A percentile compares a stretch with the other conserved stretches of the same genome.
phyloP scores from a whole-genome alignment of 129 eudicot species.

The Helianthus tuberosus region DNA sequence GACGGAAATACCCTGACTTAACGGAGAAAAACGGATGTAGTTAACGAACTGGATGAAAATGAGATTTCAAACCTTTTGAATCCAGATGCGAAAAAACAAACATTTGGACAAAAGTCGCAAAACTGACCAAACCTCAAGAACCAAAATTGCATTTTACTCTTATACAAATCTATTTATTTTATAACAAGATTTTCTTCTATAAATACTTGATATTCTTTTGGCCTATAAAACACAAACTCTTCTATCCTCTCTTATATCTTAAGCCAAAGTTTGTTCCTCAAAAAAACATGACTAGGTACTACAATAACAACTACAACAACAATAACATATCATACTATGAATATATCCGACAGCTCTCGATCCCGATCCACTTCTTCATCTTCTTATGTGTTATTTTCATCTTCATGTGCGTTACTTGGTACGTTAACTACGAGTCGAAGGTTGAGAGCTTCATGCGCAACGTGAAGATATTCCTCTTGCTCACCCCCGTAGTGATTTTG shows the following conservation, averaged over 20 bases:
- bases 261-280: background rate
- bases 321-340: slow-evolving; percentile 51
- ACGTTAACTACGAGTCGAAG: slow-evolving; percentile 62
- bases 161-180: background rate
- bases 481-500: slow-evolving; percentile 58
- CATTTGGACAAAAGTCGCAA: too few species aligned
- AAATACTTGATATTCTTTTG: slow-evolving; percentile 10
- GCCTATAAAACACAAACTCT: background rate
- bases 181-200: slow-evolving; percentile 15
- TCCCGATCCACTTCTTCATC: slow-evolving; percentile 60
- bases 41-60: too few species aligned
- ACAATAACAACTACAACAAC: slow-evolving; percentile 40
- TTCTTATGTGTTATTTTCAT: slow-evolving; percentile 49
- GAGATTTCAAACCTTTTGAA: too few species aligned
- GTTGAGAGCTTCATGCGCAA: slow-evolving; percentile 46
- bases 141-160: background rate
- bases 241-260: background rate
- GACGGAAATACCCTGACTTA: too few species aligned
- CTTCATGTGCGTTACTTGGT: slow-evolving; percentile 61
- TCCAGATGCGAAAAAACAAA: too few species aligned
- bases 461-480: slow-evolving; percentile 52
- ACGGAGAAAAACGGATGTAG: too few species aligned
- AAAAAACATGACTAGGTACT: slow-evolving; percentile 49
- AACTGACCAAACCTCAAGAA: too few species aligned
- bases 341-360: slow-evolving; percentile 47